These are phyloP conservation scores for Tricholoma sp. DNA, from an alignment of 768 basidiomycete genomes.

Conservation along the genomic window DNA sequence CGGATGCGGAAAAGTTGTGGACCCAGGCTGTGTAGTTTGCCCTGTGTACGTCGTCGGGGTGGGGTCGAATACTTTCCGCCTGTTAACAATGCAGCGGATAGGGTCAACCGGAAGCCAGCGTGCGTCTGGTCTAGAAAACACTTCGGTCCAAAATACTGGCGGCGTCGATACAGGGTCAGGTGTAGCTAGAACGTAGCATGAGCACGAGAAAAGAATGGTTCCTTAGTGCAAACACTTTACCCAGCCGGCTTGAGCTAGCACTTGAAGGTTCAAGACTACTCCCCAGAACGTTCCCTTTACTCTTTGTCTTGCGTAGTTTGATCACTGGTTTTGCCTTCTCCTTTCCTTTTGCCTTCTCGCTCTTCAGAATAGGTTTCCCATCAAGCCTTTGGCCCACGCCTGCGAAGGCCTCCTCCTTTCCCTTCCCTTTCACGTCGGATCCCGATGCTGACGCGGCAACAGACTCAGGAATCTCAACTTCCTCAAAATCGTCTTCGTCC, in stretches of 20 bases:
- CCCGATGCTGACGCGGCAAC: constrained; percentile 21
- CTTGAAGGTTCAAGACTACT: constrained; percentile 18
- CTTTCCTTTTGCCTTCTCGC: constrained; percentile 52
- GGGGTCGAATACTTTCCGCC: constrained; percentile 78
- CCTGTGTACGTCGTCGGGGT: constrained; percentile 24
- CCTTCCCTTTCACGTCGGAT: constrained; percentile 28
- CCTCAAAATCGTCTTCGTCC: constrained; percentile 34
- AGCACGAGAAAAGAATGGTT: background rate
- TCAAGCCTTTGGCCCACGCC: constrained; percentile 40
- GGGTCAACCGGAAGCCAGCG: constrained; percentile 95
- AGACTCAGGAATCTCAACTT: constrained; percentile 18
- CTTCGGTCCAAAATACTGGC: constrained; percentile 96
- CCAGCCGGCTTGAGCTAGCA: constrained; percentile 13
- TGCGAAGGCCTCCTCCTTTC: constrained; percentile 24
- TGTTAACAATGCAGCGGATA: constrained; percentile 73
- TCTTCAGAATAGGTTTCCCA: constrained; percentile 31
- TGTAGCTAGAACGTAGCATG: constrained; percentile 17
- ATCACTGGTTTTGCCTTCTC: constrained; percentile 51
- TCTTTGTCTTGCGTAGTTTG: constrained; percentile 52
- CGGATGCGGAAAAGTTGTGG: constrained; percentile 16
- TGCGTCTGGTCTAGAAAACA: constrained; percentile 87
- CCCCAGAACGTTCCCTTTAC: constrained; percentile 42
- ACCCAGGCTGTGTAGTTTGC: constrained; percentile 8
- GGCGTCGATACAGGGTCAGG: constrained; percentile 60
- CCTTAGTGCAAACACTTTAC: constrained; percentile 12